Evolutionary conservation across 768 basidiomycete species (phyloP).

Genomic region (Cystobasidium ongulense): DNA sequence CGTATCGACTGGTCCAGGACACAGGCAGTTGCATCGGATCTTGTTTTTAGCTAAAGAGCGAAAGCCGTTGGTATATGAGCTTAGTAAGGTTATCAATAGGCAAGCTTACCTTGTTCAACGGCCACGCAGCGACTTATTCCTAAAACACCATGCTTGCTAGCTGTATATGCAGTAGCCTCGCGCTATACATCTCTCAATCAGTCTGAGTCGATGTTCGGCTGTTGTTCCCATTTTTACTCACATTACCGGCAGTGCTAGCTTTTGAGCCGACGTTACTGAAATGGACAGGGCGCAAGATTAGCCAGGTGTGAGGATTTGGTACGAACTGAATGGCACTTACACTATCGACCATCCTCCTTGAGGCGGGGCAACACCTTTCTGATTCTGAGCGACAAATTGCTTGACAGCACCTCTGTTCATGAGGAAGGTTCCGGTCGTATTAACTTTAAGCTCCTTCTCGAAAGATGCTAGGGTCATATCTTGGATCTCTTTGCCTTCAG

Average conservation of each 20-base stretch:
- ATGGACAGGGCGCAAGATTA: background rate
- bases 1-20: constrained; percentile 31
- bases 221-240: background rate
- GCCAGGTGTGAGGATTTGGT: background rate
- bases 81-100: too few relatives aligned
- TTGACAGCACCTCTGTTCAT: constrained; percentile 16
- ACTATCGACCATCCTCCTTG: constrained; percentile 30
- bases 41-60: constrained; percentile 2
- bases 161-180: constrained; percentile 16
- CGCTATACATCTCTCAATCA: background rate
- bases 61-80: too few relatives aligned
- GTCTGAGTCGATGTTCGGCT: background rate
- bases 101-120: constrained; percentile 12
- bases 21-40: constrained; percentile 16
- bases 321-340: background rate
- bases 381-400: constrained; percentile 20
- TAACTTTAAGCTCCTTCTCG: constrained; percentile 29
- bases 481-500: constrained; percentile 20
- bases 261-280: constrained; percentile 30
- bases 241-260: constrained; percentile 28
- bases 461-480: constrained; percentile 19
- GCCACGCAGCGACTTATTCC: constrained; percentile 26
- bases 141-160: constrained; percentile 19
- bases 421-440: constrained; percentile 29
- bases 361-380: constrained; percentile 6